A percentile compares a stretch with the other conserved stretches of the same genome.
Conservation (phyloP, 257 asterid species). For the Salvia miltiorrhiza region DNA sequence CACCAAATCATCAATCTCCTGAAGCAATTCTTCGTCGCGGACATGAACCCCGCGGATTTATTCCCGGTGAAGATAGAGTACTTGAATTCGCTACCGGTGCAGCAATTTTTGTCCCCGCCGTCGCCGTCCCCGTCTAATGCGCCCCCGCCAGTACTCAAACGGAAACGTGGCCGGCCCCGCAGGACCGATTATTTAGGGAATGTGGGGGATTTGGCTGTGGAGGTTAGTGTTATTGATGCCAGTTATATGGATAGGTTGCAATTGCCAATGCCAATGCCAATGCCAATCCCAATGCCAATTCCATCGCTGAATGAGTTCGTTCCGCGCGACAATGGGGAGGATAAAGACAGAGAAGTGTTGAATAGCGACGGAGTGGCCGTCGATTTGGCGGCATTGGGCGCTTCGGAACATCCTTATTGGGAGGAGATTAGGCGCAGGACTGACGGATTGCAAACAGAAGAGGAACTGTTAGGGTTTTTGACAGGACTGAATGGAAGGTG, state of each 20-base stretch:
- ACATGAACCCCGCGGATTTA: conserved; percentile 32
- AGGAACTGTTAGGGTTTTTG: conserved; percentile 54
- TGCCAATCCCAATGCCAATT: neutral
- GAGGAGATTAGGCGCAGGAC: conserved; percentile 54
- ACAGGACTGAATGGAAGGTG: conserved; percentile 62
- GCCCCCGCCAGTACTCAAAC: conserved; percentile 27
- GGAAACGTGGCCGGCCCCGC: conserved; percentile 63
- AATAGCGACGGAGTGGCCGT: conserved; percentile 57
- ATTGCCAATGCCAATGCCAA: neutral
- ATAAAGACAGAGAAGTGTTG: conserved; percentile 43
- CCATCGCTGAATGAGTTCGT: conserved; percentile 18
- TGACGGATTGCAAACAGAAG: conserved; percentile 44
- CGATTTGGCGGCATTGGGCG: conserved; percentile 53
- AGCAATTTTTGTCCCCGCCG: neutral
- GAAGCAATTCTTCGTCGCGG: conserved; percentile 48
- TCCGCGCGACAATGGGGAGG: conserved; percentile 37
- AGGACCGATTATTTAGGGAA: conserved; percentile 15
- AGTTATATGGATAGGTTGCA: conserved; percentile 6
- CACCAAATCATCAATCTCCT: conserved; percentile 47
- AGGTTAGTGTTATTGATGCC: conserved; percentile 20
- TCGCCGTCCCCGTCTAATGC: conserved; percentile 19
- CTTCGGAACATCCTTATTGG: conserved; percentile 53
- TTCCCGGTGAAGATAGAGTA: conserved; percentile 50
- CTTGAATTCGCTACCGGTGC: conserved; percentile 23
- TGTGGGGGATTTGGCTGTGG: conserved; percentile 6